phyloP scores from a whole-genome alignment of 805 yeast species.

The Lachancea sp. region DNA sequence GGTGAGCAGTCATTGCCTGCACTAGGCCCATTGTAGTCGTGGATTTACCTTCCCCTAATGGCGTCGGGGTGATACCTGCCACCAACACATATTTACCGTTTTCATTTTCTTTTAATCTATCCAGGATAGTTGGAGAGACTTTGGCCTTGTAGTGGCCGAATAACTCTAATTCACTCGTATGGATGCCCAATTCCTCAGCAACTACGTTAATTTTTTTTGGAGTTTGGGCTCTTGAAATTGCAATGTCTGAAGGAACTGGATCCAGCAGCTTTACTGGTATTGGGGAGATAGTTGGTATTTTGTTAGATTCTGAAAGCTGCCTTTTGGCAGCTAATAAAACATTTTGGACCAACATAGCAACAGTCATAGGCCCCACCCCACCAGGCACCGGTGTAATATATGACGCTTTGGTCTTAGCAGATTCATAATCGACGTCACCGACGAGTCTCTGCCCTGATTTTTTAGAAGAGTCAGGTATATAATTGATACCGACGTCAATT shows the following conservation, averaged over 20 bases:
- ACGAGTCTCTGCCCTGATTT: slow-evolving; percentile 78
- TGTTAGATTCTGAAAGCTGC: slow-evolving; percentile 36
- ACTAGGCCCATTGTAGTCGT: slow-evolving; percentile 95
- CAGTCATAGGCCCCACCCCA: slow-evolving; percentile 99
- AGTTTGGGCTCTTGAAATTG: slow-evolving; percentile 77
- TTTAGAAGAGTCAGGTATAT: slow-evolving; percentile 64
- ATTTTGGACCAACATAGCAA: slow-evolving; percentile 86
- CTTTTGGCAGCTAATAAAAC: slow-evolving; percentile 73
- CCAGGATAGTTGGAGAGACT: slow-evolving; percentile 60
- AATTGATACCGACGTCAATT: slow-evolving; percentile 93
- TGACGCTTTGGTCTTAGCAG: slow-evolving; percentile 54
- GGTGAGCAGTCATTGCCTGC: slow-evolving; percentile 93
- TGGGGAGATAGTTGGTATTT: slow-evolving; percentile 47
- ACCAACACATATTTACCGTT: slow-evolving; percentile 87
- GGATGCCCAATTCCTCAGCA: slow-evolving; percentile 78
- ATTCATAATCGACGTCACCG: slow-evolving; percentile 88
- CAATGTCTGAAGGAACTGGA: slow-evolving; percentile 91
- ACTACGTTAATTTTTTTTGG: slow-evolving; percentile 76
- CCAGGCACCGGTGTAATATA: slow-evolving; percentile 96
- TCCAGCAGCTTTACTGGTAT: slow-evolving; percentile 45
- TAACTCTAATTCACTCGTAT: slow-evolving; percentile 72
- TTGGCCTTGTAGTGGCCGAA: slow-evolving; percentile 90
- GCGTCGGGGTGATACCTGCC: slow-evolving; percentile 97
- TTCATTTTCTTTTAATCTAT: slow-evolving; percentile 55
- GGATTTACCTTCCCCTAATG: slow-evolving; percentile 95